Conservation (phyloP, 331 rosid genomes). For the Pyrus hybrid region DNA sequence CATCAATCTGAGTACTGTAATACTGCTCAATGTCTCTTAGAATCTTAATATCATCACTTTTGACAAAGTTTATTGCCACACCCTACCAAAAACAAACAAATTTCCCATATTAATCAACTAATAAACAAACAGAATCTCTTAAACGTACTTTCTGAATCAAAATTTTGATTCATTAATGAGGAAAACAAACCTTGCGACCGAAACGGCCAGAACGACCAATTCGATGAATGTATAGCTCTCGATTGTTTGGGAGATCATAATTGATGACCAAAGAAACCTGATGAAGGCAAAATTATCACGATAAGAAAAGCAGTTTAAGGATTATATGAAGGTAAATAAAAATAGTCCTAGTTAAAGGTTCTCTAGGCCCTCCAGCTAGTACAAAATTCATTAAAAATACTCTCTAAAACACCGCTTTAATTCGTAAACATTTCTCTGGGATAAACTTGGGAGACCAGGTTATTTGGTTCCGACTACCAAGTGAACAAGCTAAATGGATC, state of each 20-base stretch:
- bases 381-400: no score
- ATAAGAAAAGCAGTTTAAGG: neutral
- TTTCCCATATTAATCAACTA: neutral
- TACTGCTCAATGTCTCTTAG: conserved; percentile 92
- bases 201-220: conserved; percentile 98
- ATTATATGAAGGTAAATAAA: neutral
- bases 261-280: conserved; percentile 94
- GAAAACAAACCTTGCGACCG: conserved; percentile 77
- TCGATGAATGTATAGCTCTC: conserved; percentile 94
- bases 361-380: no score
- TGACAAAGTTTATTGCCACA: conserved; percentile 96
- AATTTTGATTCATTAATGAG: neutral
- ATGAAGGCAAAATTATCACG: neutral
- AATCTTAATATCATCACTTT: conserved; percentile 92
- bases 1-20: conserved; percentile 96
- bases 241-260: conserved; percentile 95
- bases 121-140: neutral
- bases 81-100: conserved; percentile 48
- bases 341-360: no score
- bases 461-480: neutral
- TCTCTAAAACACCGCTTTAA: no score
- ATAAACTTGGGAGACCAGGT: neutral
- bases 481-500: neutral
- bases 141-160: neutral
- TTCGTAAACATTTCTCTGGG: neutral